Percentiles rank a stretch among this genome's conserved stretches.
These are phyloP conservation scores for Wickerhamomyces bisporus DNA, from an alignment of 805 yeast species.

Conservation along the genomic window DNA sequence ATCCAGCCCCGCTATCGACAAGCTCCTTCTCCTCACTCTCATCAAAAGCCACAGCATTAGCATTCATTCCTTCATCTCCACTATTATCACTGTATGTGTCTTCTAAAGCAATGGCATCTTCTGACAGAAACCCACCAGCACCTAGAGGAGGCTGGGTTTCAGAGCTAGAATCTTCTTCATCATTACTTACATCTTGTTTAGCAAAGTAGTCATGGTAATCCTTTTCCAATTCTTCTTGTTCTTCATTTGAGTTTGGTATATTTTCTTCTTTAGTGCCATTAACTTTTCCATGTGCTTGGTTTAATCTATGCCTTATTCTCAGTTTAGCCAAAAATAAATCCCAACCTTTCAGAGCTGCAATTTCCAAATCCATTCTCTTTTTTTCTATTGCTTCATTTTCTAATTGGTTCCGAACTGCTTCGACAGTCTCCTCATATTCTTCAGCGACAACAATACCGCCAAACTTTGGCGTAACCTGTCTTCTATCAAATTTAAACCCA, in stretches of 20 bases:
- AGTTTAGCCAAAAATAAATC: conserved; percentile 38
- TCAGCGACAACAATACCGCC: conserved; percentile 73
- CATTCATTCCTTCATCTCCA: too few species aligned
- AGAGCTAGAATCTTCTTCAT: conserved; percentile 17
- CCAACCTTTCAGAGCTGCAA: conserved; percentile 45
- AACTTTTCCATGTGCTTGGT: conserved; percentile 39
- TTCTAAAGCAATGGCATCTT: conserved; percentile 8
- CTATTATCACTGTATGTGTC: too few species aligned
- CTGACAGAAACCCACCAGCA: conserved; percentile 14
- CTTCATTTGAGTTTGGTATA: conserved; percentile 8
- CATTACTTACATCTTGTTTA: conserved; percentile 7
- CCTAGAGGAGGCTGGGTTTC: too few species aligned
- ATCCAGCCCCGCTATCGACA: conserved; percentile 23
- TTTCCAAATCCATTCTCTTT: conserved; percentile 37
- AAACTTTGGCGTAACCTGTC: conserved; percentile 53
- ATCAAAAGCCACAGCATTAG: too few species aligned
- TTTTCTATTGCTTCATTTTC: conserved; percentile 38
- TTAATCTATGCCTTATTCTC: conserved; percentile 37
- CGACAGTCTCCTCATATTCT: conserved; percentile 57
- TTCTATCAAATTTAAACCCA: conserved; percentile 68
- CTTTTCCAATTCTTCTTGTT: conserved; percentile 10
- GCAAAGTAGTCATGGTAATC: conserved; percentile 20
- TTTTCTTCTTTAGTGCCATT: conserved; percentile 8
- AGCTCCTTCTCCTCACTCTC: conserved; percentile 3
- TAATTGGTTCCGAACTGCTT: conserved; percentile 43